These are phyloP conservation scores for Solanum piurae DNA, from an alignment of 257 asterid genomes.

Conservation along the genomic window DNA sequence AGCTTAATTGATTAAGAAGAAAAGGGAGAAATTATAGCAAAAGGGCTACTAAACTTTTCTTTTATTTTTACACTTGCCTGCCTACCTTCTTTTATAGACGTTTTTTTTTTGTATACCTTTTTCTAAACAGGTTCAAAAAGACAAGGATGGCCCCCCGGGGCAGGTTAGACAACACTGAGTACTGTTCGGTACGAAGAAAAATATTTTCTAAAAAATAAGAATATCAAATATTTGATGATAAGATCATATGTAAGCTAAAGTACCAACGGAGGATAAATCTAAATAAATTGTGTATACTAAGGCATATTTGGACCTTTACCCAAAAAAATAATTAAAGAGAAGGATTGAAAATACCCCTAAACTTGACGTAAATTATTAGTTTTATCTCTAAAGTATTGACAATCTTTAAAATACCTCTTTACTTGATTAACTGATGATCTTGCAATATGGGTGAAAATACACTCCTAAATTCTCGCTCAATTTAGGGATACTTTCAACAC, in stretches of 20 bases:
- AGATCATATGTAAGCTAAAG: neutral
- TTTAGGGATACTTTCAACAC: neutral
- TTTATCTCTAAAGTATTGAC: neutral
- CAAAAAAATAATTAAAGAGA: no score
- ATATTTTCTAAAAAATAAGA: no score
- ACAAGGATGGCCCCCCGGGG: neutral
- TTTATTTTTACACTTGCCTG: neutral
- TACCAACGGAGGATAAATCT: no score
- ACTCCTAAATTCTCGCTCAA: no score
- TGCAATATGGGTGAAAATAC: neutral
- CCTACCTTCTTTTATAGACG: constrained; percentile 8
- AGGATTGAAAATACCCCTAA: no score
- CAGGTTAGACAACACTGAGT: neutral
- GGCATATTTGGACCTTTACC: neutral
- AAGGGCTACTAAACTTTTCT: constrained; percentile 10
- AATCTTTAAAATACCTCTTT: neutral
- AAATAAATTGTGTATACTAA: no score
- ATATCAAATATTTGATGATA: neutral
- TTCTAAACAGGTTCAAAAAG: neutral
- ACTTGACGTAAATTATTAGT: no score
- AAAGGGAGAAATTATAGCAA: neutral
- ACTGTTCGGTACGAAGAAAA: no score
- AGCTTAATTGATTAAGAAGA: neutral
- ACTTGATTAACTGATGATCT: neutral
- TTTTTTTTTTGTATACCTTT: neutral